Evolutionary conservation across 441 rosid genomes (phyloP).

Genomic region (Bocquillonia castaneifolia): DNA sequence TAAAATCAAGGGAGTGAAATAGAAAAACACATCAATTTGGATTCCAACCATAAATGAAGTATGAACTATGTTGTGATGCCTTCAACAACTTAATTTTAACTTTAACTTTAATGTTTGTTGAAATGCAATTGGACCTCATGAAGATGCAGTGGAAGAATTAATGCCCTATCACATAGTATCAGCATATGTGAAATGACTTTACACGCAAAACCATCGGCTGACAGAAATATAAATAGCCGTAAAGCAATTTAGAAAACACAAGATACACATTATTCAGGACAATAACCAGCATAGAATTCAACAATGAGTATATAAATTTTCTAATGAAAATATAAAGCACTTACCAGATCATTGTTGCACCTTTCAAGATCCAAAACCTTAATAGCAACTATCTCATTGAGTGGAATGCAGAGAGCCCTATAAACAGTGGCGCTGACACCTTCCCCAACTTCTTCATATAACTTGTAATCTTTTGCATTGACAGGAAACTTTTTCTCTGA

Average conservation of each 20-base stretch:
- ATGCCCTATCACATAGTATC: not conserved
- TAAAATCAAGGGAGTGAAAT: not conserved
- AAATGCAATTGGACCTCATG: not conserved
- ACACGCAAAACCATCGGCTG: conserved; percentile 8
- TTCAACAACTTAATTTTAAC: conserved; percentile 10
- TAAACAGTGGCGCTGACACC: conserved; percentile 94
- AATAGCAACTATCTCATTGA: conserved; percentile 82
- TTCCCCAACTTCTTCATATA: conserved; percentile 94
- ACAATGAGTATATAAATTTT: conserved; percentile 3
- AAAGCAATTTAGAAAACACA: not conserved
- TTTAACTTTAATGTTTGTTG: not conserved
- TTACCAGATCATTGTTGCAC: conserved; percentile 92
- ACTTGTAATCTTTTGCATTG: conserved; percentile 68
- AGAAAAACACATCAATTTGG: not conserved
- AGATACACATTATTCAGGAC: not conserved
- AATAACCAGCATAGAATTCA: conserved; percentile 4
- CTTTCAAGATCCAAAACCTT: conserved; percentile 95
- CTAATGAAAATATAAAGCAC: conserved; percentile 25
- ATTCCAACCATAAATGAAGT: conserved; percentile 12
- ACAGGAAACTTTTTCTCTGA: conserved; percentile 72
- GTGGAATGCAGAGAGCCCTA: conserved; percentile 89
- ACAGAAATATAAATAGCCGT: conserved; percentile 13
- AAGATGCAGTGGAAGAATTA: conserved; percentile 2
- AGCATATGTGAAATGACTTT: not conserved
- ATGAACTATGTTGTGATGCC: conserved; percentile 11